Evolutionary conservation across 2,329 filamentous ascomycete species (phyloP), one percentile per base, ranked within the genome.

Genomic region (Bertia moriformis): DNA sequence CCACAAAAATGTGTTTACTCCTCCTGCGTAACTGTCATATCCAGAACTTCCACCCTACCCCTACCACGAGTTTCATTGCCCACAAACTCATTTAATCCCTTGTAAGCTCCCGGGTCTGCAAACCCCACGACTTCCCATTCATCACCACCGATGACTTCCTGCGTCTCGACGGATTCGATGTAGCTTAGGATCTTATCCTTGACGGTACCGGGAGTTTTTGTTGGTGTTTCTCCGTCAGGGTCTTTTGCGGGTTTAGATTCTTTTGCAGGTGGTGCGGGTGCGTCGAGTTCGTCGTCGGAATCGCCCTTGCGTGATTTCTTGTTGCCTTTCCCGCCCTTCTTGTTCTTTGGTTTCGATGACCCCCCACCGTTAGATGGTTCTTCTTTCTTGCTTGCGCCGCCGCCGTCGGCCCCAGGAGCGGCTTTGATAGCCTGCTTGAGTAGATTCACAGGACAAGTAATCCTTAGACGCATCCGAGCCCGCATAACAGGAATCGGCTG

Each of bases 111-210:
- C 15, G 32, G 32, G 10, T 35, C 32, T 7, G 32, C 32, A 18
- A 35, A 35, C 7, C 32, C 32, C 10, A 35, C 32, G 7, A 35
- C 32, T 35, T 35, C 32, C 32, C 32, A 35, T 15, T 35, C 32
- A 17, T 35, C 32, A 35, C 32, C 15, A 18, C 32, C 15, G 15
- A 35, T 15, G 32, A 35, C 32, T 35, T 35, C 32, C 15, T 35
- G 32, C 7, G 12, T 12, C 32, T 35, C 32, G 7, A 35, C 32
- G 7, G 32, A 35, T 15, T 35, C 32, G 17, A 35, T 35, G 15
- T 35, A 35, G 15, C 32, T 17, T 15, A 35, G 12, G 32, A 35
- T 35, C 32, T 35, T 35, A 18, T 35, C 32, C 32, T 35, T 35
- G 32, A 35, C 32, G 7, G 12, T 35, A 18, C 12, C 15, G 7